Conservation (phyloP, 768 basidiomycete species). For the Pleurotus eryngii region DNA sequence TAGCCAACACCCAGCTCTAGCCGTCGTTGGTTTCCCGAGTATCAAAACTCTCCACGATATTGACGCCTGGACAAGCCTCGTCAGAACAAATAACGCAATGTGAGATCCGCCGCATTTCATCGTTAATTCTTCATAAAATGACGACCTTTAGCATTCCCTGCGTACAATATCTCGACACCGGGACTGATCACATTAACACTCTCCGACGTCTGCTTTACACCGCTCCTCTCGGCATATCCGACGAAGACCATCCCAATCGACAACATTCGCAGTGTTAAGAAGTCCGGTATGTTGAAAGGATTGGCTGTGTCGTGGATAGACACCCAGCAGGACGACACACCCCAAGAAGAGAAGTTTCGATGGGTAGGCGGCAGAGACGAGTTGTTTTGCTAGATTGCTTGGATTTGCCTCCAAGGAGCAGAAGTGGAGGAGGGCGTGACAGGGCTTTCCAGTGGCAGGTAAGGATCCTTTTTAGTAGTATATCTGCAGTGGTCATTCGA, state of each 20-base stretch:
- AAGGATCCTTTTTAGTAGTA: not conserved
- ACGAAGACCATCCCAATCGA: slow-evolving; percentile 43
- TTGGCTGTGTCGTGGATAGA: slow-evolving; percentile 43
- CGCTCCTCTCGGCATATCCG: slow-evolving; percentile 43
- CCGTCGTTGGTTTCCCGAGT: too few species aligned
- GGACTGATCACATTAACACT: slow-evolving; percentile 59
- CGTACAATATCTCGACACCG: slow-evolving; percentile 50
- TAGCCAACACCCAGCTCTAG: not conserved
- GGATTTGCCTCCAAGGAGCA: slow-evolving; percentile 37
- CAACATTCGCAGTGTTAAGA: slow-evolving; percentile 54
- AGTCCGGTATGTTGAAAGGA: slow-evolving; percentile 50
- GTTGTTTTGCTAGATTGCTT: slow-evolving; percentile 63
- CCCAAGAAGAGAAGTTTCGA: slow-evolving; percentile 50
- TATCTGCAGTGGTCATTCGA: not conserved
- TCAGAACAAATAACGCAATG: too few species aligned
- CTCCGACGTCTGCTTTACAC: slow-evolving; percentile 49
- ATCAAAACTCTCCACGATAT: too few species aligned
- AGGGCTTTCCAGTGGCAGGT: not conserved
- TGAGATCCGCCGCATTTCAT: not conserved
- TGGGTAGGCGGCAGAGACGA: slow-evolving; percentile 66
- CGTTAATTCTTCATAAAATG: not conserved
- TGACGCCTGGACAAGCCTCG: too few species aligned
- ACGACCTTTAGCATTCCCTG: slow-evolving; percentile 49
- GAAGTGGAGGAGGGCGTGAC: slow-evolving; percentile 37
- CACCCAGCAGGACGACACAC: slow-evolving; percentile 25